Conservation (phyloP, 2,329 filamentous ascomycete species). For the Cryphonectria japonica region DNA sequence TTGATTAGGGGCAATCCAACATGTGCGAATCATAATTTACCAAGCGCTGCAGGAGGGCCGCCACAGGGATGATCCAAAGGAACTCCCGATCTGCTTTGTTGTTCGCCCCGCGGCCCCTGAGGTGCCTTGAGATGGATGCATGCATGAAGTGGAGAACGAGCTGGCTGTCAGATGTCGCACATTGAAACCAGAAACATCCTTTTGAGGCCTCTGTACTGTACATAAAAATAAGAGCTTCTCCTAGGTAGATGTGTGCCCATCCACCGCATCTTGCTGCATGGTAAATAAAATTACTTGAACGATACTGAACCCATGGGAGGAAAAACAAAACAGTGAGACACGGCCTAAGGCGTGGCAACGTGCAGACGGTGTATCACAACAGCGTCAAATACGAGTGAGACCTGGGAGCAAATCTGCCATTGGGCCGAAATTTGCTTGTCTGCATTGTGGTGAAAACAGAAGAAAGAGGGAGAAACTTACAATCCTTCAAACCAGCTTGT, state of each 20-base stretch:
- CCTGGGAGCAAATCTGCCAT: not conserved
- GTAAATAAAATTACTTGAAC: not conserved
- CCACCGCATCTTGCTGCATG: not conserved
- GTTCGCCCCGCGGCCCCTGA: not conserved
- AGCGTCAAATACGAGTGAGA: not conserved
- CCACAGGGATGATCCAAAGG: not conserved
- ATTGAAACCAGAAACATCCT: not conserved
- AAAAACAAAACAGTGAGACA: not conserved
- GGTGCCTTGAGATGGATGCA: not conserved
- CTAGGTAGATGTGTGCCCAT: not conserved
- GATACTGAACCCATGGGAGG: not conserved
- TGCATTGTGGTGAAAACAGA: not conserved
- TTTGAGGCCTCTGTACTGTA: not conserved
- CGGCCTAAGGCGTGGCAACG: not conserved
- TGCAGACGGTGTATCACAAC: not conserved
- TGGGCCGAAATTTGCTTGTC: not conserved
- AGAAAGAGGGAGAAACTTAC: not conserved
- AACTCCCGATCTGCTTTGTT: not conserved
- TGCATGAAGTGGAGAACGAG: not conserved
- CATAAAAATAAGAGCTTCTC: not conserved
- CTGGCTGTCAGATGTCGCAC: not conserved
- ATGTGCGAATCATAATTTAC: conserved; percentile 16
- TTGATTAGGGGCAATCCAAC: conserved; percentile 9
- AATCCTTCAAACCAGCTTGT: not conserved
- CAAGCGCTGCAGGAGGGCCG: not conserved